phyloP scores from a whole-genome alignment of 345 rosid species.

The Conringia planisiliqua region DNA sequence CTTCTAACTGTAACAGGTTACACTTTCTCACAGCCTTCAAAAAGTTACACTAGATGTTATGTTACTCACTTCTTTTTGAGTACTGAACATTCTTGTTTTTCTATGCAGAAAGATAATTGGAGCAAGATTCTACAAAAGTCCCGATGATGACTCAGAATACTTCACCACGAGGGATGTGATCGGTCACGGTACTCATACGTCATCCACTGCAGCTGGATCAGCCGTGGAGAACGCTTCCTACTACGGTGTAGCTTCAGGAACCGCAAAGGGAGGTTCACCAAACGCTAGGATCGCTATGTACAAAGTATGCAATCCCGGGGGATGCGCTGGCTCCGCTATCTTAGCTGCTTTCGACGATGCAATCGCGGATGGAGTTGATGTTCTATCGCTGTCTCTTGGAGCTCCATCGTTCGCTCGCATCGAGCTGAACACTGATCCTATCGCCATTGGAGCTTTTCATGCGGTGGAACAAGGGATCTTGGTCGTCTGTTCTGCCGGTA shows the following conservation, averaged over 20 bases:
- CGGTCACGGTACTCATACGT: slow-evolving; percentile 84
- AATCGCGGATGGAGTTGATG: slow-evolving; percentile 66
- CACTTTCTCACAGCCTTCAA: neutral
- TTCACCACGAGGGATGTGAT: slow-evolving; percentile 54
- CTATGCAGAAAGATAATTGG: slow-evolving; percentile 76
- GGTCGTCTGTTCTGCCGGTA: slow-evolving; percentile 83
- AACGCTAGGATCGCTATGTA: slow-evolving; percentile 68
- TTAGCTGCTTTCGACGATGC: slow-evolving; percentile 80
- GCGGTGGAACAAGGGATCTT: slow-evolving; percentile 65
- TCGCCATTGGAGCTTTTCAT: slow-evolving; percentile 80
- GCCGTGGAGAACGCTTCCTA: slow-evolving; percentile 57
- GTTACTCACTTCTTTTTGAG: neutral
- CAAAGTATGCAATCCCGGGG: slow-evolving; percentile 47
- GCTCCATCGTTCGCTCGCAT: slow-evolving; percentile 33
- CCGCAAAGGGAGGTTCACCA: slow-evolving; percentile 73
- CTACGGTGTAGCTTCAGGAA: slow-evolving; percentile 72
- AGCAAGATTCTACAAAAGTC: slow-evolving; percentile 55
- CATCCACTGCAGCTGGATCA: slow-evolving; percentile 69
- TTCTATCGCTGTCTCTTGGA: slow-evolving; percentile 73
- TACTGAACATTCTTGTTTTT: neutral
- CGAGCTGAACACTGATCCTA: slow-evolving; percentile 47
- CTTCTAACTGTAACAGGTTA: slow-evolving; percentile 70
- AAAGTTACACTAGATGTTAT: neutral
- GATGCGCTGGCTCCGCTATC: slow-evolving; percentile 63
- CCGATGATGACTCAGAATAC: slow-evolving; percentile 32